phyloP scores from a whole-genome alignment of 192 early-diverging fungal genomes.

The Chytriomyces sp. region DNA sequence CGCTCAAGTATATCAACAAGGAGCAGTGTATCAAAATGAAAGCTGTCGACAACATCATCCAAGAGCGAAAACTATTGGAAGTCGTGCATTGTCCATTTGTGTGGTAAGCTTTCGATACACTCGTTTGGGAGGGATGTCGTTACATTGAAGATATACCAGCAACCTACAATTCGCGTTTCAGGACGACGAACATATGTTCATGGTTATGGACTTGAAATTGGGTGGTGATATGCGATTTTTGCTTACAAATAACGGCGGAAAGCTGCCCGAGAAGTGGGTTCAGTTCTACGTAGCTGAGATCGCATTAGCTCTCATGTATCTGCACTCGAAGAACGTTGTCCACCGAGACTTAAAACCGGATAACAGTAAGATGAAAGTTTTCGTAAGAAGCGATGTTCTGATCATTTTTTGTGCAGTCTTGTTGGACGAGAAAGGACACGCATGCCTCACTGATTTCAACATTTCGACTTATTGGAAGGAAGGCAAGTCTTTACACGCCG shows the following conservation, averaged over 20 bases:
- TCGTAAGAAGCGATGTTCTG: not conserved
- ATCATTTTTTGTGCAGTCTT: slow-evolving; percentile 33
- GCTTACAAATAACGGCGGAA: slow-evolving; percentile 36
- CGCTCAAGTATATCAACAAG: slow-evolving; percentile 98
- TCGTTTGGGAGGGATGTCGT: not conserved
- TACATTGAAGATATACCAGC: slow-evolving; percentile 46
- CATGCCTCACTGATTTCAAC: slow-evolving; percentile 57
- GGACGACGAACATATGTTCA: slow-evolving; percentile 67
- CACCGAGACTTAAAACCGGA: slow-evolving; percentile 55
- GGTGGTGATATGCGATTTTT: slow-evolving; percentile 66
- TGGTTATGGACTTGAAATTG: slow-evolving; percentile 62
- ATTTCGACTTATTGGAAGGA: slow-evolving; percentile 46
- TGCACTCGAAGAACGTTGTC: slow-evolving; percentile 52
- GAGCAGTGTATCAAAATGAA: slow-evolving; percentile 79
- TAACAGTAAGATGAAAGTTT: slow-evolving; percentile 39
- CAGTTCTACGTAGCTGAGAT: slow-evolving; percentile 51
- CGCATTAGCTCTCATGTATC: slow-evolving; percentile 44
- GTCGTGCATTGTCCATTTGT: slow-evolving; percentile 84
- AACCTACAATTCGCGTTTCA: slow-evolving; percentile 65
- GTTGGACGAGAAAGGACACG: slow-evolving; percentile 52
- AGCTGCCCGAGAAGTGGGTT: slow-evolving; percentile 48
- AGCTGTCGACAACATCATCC: slow-evolving; percentile 84
- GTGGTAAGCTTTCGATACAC: slow-evolving; percentile 24
- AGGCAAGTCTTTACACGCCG: slow-evolving; percentile 41
- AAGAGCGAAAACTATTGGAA: slow-evolving; percentile 87